Base-by-base conservation (phyloP, 2,329 filamentous ascomycete genomes). In the Monilinia vaccinii-corymbosi region DNA sequence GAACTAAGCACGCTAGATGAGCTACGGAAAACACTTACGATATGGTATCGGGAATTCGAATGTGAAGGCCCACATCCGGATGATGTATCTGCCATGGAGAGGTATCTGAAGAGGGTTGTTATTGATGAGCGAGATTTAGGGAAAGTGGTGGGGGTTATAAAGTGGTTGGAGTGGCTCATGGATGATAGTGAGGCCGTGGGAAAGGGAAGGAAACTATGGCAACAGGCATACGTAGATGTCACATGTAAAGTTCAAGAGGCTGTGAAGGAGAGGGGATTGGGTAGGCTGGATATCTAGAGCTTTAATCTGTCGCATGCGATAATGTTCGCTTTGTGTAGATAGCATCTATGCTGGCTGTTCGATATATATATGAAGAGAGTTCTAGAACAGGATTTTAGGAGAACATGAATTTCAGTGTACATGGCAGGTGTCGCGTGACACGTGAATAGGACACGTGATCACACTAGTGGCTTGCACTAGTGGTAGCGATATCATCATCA, bases 61-160 rank as follows among this genome's bases (percentile, higher is more conserved):
- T 78, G 78, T 6, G 87, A 92, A 3, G 91, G 89, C 0, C 94
- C 94, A 1, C 91, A 94, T 72, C 74, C 75, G 0, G 84, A 88
- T 60, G 94, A 99, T 73, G 86, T 93, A 0, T 80, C 79, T 45
- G 85, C 92, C 42, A 77, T 97, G 62, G 82, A 80, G 58, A 81
- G 78, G 68, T 97, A 96, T 72, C 73, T 97, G 34, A 77, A 72
- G 6, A 81, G 80, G 31, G 89, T 97, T 0, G 80, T 96, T 0
- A 62, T 75, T 1, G 86, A 93, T 60, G 94, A 97, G 73, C 78
- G 81, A 61, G 86, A 97, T 71, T 79, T 94, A 74, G 80, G 81
- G 6, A 96, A 96, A 73, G 89, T 83, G 1, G 79, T 83, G 1
- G 81, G 81, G 14, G 74, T 94, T 21, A 80, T 88, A 14, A 83